Conservation (phyloP, 768 basidiomycete species). For the Coprinopsis sp. region DNA sequence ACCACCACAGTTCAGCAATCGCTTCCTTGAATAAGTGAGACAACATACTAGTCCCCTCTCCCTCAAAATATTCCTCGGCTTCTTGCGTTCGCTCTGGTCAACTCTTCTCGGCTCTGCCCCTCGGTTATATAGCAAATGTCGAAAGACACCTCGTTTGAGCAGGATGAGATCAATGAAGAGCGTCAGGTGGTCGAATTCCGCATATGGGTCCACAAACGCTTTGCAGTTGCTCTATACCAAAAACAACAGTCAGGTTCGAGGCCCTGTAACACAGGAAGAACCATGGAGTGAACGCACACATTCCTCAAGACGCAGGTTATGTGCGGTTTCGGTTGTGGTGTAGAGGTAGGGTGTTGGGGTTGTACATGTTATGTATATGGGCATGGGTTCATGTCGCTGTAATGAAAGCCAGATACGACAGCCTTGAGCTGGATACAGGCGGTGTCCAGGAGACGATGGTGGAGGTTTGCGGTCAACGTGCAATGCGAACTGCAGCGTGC, state of each 20-base stretch:
- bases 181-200: conserved; percentile 75
- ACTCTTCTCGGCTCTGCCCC: conserved; percentile 58
- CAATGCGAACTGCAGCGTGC: too few relatives aligned
- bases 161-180: conserved; percentile 77
- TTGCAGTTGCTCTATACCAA: conserved; percentile 48
- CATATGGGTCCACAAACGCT: conserved; percentile 79
- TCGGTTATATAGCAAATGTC: conserved; percentile 84
- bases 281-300: too few relatives aligned
- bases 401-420: conserved; percentile 2
- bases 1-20: neutral
- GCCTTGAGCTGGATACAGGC: too few relatives aligned
- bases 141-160: conserved; percentile 75
- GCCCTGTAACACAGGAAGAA: neutral
- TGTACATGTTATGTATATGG: conserved; percentile 78
- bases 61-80: conserved; percentile 7
- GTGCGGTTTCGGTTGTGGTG: conserved; percentile 73
- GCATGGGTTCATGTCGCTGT: too few relatives aligned
- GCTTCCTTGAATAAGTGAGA: neutral
- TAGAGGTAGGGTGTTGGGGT: conserved; percentile 63
- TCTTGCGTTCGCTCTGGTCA: conserved; percentile 14
- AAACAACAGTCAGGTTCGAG: neutral
- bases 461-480: too few relatives aligned
- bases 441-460: too few relatives aligned
- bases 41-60: neutral
- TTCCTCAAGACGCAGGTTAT: conserved; percentile 79